Evolutionary conservation across 2,329 filamentous ascomycete genomes (phyloP).

Genomic region (Penicillium sp.): DNA sequence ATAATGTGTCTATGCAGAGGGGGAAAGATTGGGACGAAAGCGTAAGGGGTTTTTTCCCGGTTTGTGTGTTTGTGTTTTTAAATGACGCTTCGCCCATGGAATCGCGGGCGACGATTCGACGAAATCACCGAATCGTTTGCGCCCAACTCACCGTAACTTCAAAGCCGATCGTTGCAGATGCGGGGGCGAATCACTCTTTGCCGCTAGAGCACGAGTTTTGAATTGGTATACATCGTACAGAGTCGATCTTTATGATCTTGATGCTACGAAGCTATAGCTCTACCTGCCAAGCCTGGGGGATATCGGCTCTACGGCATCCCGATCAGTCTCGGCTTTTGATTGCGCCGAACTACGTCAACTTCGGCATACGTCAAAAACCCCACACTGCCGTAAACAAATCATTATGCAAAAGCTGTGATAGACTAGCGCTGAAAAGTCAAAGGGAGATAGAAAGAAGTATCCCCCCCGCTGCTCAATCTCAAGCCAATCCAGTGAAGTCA

Average conservation of each 20-base stretch:
- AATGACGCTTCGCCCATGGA: background rate
- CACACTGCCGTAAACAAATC: conserved; percentile 13
- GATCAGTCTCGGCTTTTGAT: conserved; percentile 1
- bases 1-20: background rate
- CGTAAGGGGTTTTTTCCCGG: conserved; percentile 9
- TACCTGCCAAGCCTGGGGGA: too few relatives aligned
- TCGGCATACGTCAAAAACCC: too few relatives aligned
- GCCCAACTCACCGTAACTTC: conserved; percentile 8
- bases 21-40: background rate
- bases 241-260: too few relatives aligned
- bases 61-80: background rate
- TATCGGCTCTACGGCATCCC: conserved; percentile 8
- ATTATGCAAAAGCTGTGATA: conserved; percentile 17
- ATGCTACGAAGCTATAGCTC: too few relatives aligned
- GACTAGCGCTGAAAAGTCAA: conserved; percentile 4
- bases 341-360: too few relatives aligned
- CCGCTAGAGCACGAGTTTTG: background rate
- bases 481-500: conserved; percentile 30
- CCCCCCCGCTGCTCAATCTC: conserved; percentile 24
- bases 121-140: conserved; percentile 19
- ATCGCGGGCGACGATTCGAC: conserved; percentile 24
- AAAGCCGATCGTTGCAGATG: background rate
- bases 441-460: conserved; percentile 14
- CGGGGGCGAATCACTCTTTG: too few relatives aligned
- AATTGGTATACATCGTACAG: too few relatives aligned